A percentile compares a stretch with the other conserved stretches of the same genome.
phyloP scores from a whole-genome alignment of 495 filamentous ascomycete species.

The Tuber melanosporum region DNA sequence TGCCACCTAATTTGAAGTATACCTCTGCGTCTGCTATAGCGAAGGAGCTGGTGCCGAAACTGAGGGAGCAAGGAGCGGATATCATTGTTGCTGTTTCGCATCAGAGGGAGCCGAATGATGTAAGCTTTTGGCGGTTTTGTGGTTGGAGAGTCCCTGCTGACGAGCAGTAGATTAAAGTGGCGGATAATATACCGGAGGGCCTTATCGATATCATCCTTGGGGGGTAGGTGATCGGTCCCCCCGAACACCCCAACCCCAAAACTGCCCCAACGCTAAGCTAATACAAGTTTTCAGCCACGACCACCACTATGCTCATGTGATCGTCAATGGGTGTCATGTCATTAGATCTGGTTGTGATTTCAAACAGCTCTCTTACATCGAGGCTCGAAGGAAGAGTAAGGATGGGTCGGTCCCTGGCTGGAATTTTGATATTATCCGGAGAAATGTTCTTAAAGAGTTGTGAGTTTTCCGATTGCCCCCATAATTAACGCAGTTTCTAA shows the following conservation, averaged over 20 bases:
- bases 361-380: slow-evolving; percentile 82
- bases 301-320: slow-evolving; percentile 71
- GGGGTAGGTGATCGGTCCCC: slow-evolving; percentile 45
- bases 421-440: slow-evolving; percentile 69
- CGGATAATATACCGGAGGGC: slow-evolving; percentile 57
- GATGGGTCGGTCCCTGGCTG: slow-evolving; percentile 50
- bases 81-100: slow-evolving; percentile 76
- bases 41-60: slow-evolving; percentile 58
- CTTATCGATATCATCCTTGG: slow-evolving; percentile 78
- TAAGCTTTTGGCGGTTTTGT: slow-evolving; percentile 11
- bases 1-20: slow-evolving; percentile 75
- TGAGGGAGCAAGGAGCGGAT: slow-evolving; percentile 71
- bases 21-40: slow-evolving; percentile 67
- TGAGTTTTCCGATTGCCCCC: slow-evolving; percentile 10
- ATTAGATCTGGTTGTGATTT: slow-evolving; percentile 82
- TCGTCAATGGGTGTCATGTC: slow-evolving; percentile 71
- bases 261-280: slow-evolving; percentile 20
- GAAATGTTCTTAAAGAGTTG: slow-evolving; percentile 58
- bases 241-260: neutral
- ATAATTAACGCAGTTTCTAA: neutral
- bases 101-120: slow-evolving; percentile 75
- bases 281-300: slow-evolving; percentile 53
- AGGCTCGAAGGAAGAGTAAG: slow-evolving; percentile 54
- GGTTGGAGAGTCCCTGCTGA: slow-evolving; percentile 4
- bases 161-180: slow-evolving; percentile 56